Percentiles rank a stretch among this genome's conserved stretches.
These are phyloP conservation scores for Aspergillus fumigatiaffinis DNA, from an alignment of 2,329 filamentous ascomycete species.

Conservation along the genomic window DNA sequence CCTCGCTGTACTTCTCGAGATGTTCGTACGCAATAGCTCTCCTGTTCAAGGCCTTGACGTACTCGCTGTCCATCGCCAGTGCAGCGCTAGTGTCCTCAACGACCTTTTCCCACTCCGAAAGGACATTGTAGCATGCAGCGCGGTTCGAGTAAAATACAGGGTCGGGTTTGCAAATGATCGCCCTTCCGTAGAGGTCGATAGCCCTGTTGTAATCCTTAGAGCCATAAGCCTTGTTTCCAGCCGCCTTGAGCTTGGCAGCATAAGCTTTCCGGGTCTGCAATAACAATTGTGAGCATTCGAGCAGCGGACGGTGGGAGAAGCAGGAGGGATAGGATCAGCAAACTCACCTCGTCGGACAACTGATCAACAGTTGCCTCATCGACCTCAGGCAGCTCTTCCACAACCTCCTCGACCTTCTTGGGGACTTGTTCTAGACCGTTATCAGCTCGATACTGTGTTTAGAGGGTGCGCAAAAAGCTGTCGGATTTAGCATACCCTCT, in stretches of 20 bases:
- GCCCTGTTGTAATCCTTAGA: conserved; percentile 90
- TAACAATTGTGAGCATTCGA: conserved; percentile 6
- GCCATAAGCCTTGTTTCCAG: conserved; percentile 94
- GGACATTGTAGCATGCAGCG: conserved; percentile 93
- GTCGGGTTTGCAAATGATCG: conserved; percentile 94
- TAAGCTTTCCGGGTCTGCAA: conserved; percentile 74
- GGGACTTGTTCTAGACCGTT: conserved; percentile 38
- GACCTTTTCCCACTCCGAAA: conserved; percentile 90
- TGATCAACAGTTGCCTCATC: conserved; percentile 46
- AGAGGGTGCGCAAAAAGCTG: conserved; percentile 31
- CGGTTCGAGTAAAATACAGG: conserved; percentile 99
- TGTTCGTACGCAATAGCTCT: conserved; percentile 96
- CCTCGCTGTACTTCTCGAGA: conserved; percentile 84
- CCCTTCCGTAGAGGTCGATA: conserved; percentile 92
- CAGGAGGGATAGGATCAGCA: not conserved
- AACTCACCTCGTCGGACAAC: conserved; percentile 45
- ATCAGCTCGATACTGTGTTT: conserved; percentile 18
- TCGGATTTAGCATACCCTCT: conserved; percentile 30
- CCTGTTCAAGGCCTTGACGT: conserved; percentile 96
- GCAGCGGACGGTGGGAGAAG: not conserved
- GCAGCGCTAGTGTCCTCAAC: conserved; percentile 96
- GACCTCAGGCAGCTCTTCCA: conserved; percentile 67
- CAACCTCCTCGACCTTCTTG: conserved; percentile 45
- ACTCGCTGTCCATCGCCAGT: conserved; percentile 87
- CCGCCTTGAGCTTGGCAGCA: conserved; percentile 87